A percentile compares a stretch with the other conserved stretches of the same genome.
Conservation (phyloP, 2,329 filamentous ascomycete species). For the Nemania serpens region DNA sequence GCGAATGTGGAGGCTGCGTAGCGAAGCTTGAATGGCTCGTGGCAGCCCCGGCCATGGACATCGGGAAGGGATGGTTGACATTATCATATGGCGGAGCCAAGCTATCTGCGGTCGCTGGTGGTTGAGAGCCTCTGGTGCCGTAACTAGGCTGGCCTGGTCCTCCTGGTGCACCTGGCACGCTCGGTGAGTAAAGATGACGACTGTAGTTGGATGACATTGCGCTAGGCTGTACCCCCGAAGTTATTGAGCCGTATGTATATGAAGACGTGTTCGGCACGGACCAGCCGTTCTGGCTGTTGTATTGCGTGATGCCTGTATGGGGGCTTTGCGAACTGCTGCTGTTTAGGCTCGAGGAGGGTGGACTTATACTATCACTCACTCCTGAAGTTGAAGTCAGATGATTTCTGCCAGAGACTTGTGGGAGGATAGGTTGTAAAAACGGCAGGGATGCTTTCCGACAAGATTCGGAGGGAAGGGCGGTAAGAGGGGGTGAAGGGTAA, state of each 20-base stretch:
- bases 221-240: conserved; percentile 53
- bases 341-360: conserved; percentile 64
- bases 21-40: conserved; percentile 41
- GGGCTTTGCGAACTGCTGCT: conserved; percentile 63
- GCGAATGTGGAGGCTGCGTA: conserved; percentile 42
- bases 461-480: conserved; percentile 13
- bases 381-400: conserved; percentile 51
- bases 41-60: conserved; percentile 59
- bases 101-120: conserved; percentile 63
- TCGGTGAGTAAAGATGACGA: conserved; percentile 41
- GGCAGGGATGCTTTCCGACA: conserved; percentile 14
- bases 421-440: conserved; percentile 11
- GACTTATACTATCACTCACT: conserved; percentile 64
- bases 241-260: conserved; percentile 62
- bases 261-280: conserved; percentile 56
- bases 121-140: conserved; percentile 58
- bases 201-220: conserved; percentile 53
- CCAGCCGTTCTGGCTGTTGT: conserved; percentile 64
- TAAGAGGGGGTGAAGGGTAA: conserved; percentile 20
- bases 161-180: conserved; percentile 34
- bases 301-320: conserved; percentile 57
- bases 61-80: conserved; percentile 67
- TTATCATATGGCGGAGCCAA: conserved; percentile 71
- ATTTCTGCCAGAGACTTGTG: conserved; percentile 16
- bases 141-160: conserved; percentile 38